Base-by-base conservation (phyloP, 495 filamentous ascomycete genomes). In the Hypoxylon cercidicola region DNA sequence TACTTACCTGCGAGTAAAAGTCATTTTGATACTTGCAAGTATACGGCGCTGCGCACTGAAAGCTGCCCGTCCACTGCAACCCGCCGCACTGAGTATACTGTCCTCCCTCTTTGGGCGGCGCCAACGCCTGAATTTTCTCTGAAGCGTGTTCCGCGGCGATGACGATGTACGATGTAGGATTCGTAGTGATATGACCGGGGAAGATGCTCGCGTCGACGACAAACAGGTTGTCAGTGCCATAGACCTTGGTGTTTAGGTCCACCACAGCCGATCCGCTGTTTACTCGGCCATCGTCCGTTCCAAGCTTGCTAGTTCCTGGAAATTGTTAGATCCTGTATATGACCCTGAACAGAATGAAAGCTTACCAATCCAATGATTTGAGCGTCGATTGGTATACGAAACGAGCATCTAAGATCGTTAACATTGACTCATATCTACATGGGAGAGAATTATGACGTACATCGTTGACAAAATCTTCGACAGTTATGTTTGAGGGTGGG, bases 361-460 rank as follows among this genome's bases (percentile, higher is more conserved):
- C 64, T 62, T 25, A 73, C 70, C 83, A 60, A 89, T 82, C 88
- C 89, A 92, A 81, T 92, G 90, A 74, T 89, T 91, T 58, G 88
- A 78, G 30, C 86, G 78, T 18, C 85, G 84, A 46, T 82, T 81
- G 30, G 83, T 78, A 39, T 84, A 73, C 62, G 85, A 84, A 47
- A 80, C 78, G 25, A 28, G 25, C 25, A 28, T 35, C 77, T 72
- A 48, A 82, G 79, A 32, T 47, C 58, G 43, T 85, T 81, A 32
- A 87, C 82, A 69, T 87, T 87, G 1, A 83, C 78, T 18, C 79
- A 66, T 1, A 84, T 78, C 1, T 81, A 82, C 8, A 81, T 52
- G 11, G 81, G 62, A 0, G 89, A 88, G 40, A 81, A 76, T 18
- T 80, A 66, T 71, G 80, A 83, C 16, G 7, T 20, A 70, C 70